Base-by-base conservation (phyloP, 176 grass and related monocot genomes). In the Oryza coarctata region DNA sequence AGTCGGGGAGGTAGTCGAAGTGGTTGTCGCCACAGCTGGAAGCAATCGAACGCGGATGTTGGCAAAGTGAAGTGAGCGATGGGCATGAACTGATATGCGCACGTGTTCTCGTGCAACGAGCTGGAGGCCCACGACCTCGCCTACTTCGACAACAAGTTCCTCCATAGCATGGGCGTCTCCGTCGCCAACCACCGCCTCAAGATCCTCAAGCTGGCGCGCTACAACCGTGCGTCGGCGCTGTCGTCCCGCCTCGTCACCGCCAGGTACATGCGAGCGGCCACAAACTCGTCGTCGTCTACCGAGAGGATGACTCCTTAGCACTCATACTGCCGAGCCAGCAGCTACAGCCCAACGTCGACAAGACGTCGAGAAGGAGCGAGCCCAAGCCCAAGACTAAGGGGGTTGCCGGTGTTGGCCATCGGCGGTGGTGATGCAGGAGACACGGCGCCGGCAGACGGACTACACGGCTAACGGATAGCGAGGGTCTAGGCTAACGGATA, bases 141-240 rank as follows among this genome's bases (percentile, higher is more conserved):
- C 18, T 88, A 84, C 90, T 49, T 92, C 58, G 73, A 92, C 87
- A 87, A 92, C 76, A 87, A 86, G 57, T 67, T 92, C 87, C 87
- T 92, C 41, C 90, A 80, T 29, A 96, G 94, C 90, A 96, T 96
- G 94, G 94, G 94, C 68, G 86, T 96, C 83, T 85, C 83, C 75
- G 64, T 93, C 30, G 94, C 94, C 69, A 96, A 96, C 84, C 94
- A 96, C 90, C 82, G 94, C 30, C 88, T 96, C 20, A 83, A 96
- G 70, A 89, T 89, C 64, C 90, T 92, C 80, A 92, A 92, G 86
- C 75, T 89, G 81, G 76, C 71, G 82, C 82, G 79, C 65, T 78
- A 35, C 28, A 9, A 63, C 68, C 30, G 34, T 34, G 0, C 31
- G 22, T n/a, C 33, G 12, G 22, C 9, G 4, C 8, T 36, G 8